phyloP scores from a whole-genome alignment of 805 yeast genomes.

The Candida ortonii region DNA sequence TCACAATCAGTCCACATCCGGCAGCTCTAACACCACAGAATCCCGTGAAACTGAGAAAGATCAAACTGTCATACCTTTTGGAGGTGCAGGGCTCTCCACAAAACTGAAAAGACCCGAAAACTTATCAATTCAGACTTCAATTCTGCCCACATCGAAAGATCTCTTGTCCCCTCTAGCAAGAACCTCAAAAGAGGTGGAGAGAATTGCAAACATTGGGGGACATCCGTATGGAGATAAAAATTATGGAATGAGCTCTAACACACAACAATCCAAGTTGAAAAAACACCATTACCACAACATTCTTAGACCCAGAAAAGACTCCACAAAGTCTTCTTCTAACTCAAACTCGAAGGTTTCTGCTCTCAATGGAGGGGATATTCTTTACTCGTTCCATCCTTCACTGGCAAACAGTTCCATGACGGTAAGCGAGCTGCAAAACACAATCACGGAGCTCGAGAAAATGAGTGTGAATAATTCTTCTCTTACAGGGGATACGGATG shows the following conservation, averaged over 20 bases:
- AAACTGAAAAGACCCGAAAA: conserved; percentile 29
- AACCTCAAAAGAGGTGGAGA: conserved; percentile 32
- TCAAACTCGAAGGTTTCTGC: conserved; percentile 35
- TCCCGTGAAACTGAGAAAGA: conserved; percentile 12
- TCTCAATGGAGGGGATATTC: conserved; percentile 32
- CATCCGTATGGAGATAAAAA: conserved; percentile 9
- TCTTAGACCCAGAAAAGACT: conserved; percentile 30
- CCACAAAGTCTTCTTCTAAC: conserved; percentile 35
- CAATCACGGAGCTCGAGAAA: conserved; percentile 31
- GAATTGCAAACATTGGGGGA: conserved; percentile 27
- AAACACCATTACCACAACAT: conserved; percentile 30
- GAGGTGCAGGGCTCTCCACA: conserved; percentile 15
- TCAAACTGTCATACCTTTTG: conserved; percentile 3
- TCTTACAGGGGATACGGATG: conserved; percentile 36
- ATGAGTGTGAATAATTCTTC: conserved; percentile 26
- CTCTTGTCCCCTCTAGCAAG: conserved; percentile 30
- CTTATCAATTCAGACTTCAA: conserved; percentile 27
- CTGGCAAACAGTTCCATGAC: conserved; percentile 25
- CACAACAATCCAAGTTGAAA: conserved; percentile 20
- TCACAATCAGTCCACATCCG: conserved; percentile 1
- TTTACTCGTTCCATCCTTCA: conserved; percentile 37
- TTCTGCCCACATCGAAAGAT: conserved; percentile 26
- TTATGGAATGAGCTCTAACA: conserved; percentile 1
- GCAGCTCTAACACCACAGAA: conserved; percentile 3
- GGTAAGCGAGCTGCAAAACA: conserved; percentile 29